Percentiles rank a stretch among this genome's conserved stretches.
Evolutionary conservation across 2,329 filamentous ascomycete genomes (phyloP).

Genomic region (Calonectria naviculata): DNA sequence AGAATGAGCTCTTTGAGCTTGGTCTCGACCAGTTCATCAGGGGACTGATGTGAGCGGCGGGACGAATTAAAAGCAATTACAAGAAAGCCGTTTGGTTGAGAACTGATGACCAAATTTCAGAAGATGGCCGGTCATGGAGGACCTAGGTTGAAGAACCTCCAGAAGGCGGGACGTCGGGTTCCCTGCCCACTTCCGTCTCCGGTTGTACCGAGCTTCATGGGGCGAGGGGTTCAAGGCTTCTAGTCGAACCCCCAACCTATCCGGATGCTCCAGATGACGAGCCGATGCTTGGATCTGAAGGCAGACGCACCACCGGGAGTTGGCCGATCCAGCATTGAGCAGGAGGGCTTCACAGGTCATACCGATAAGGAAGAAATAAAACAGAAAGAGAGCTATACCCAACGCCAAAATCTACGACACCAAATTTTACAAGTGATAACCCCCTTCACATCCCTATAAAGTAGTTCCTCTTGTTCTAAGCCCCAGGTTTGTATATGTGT

Average conservation of each 20-base stretch:
- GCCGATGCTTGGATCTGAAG: background rate
- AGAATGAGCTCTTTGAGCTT: constrained; percentile 77
- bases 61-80: background rate
- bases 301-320: background rate
- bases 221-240: background rate
- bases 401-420: constrained; percentile 35
- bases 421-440: constrained; percentile 33
- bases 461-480: constrained; percentile 15
- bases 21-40: constrained; percentile 83
- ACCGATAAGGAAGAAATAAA: constrained; percentile 9
- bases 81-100: constrained; percentile 16
- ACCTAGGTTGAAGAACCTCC: background rate
- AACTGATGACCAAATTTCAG: background rate
- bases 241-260: background rate
- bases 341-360: constrained; percentile 6
- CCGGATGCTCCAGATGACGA: background rate
- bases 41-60: constrained; percentile 63
- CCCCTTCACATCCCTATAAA: constrained; percentile 21
- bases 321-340: background rate
- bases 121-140: background rate
- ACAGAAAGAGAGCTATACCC: constrained; percentile 31
- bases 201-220: background rate
- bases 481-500: constrained; percentile 22
- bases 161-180: background rate
- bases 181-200: background rate